A percentile compares a stretch with the other conserved stretches of the same genome.
Conservation (phyloP, 116 monocot species). For the Posidonia oceanica region DNA sequence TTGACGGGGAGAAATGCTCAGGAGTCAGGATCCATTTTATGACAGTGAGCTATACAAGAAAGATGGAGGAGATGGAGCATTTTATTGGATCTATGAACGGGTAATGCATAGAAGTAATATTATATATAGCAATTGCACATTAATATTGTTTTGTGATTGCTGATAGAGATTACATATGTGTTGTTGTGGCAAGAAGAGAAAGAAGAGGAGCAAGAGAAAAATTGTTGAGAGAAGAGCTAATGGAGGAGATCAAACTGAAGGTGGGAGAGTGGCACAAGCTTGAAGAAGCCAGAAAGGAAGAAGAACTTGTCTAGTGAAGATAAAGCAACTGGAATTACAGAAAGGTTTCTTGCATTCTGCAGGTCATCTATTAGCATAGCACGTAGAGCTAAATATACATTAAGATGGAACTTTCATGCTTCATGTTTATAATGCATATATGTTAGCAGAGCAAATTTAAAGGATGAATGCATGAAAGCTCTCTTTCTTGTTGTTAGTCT, state of each 20-base stretch:
- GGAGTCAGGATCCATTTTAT: conserved; percentile 98
- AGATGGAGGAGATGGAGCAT: conserved; percentile 87
- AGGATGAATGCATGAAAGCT: too few relatives aligned
- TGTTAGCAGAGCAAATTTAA: too few relatives aligned
- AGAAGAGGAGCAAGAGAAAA: conserved; percentile 66
- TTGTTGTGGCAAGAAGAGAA: conserved; percentile 76
- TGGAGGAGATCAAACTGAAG: conserved; percentile 85
- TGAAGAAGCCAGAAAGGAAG: conserved; percentile 56
- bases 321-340: too few relatives aligned
- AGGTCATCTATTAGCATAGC: neutral
- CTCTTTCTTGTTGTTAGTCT: too few relatives aligned
- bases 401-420: too few relatives aligned
- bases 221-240: conserved; percentile 75
- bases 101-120: conserved; percentile 9
- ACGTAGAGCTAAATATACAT: neutral
- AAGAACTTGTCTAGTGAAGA: conserved; percentile 56
- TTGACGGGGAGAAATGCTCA: neutral
- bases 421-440: too few relatives aligned
- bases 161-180: neutral
- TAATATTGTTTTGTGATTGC: too few relatives aligned
- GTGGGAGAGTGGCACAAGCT: conserved; percentile 75
- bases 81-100: conserved; percentile 82
- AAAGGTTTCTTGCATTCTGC: neutral
- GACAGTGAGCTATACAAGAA: conserved; percentile 74
- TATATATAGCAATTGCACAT: too few relatives aligned